Evolutionary conservation across 164 flowering plant genomes (phyloP).

Genomic region (Vitis rotundifolia): DNA sequence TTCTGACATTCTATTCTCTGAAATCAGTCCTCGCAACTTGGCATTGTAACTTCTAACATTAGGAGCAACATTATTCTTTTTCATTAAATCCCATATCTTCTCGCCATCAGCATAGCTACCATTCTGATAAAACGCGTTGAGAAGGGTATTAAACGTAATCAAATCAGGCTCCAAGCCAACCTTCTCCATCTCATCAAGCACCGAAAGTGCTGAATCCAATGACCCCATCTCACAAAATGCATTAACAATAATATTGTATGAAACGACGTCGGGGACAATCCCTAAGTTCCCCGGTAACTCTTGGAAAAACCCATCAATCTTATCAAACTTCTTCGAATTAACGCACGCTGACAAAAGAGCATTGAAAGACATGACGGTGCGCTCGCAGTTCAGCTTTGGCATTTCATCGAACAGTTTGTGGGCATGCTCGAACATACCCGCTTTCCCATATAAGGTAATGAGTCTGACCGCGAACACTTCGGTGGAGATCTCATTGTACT

Average conservation of each 20-base stretch:
- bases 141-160: constrained; percentile 45
- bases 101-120: constrained; percentile 38
- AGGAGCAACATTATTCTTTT: constrained; percentile 25
- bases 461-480: constrained; percentile 33
- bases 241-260: constrained; percentile 40
- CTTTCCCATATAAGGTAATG: constrained; percentile 31
- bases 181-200: constrained; percentile 41
- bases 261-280: constrained; percentile 31
- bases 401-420: constrained; percentile 55
- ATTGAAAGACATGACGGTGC: constrained; percentile 43
- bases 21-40: constrained; percentile 35
- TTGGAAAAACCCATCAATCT: constrained; percentile 31
- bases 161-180: constrained; percentile 36
- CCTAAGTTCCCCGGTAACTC: constrained; percentile 27
- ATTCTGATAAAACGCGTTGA: constrained; percentile 27
- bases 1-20: constrained; percentile 19
- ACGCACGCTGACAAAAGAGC: constrained; percentile 46
- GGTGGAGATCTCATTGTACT: constrained; percentile 20
- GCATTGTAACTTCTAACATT: constrained; percentile 29
- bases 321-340: constrained; percentile 28
- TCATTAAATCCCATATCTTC: constrained; percentile 41
- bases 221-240: constrained; percentile 39
- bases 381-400: constrained; percentile 38
- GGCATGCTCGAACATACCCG: constrained; percentile 53
- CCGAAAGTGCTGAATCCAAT: constrained; percentile 32